A percentile compares a stretch with the other conserved stretches of the same genome.
Conservation (phyloP, 306 rosid species). For the Cucumis sativus region Cucumber_9930_V3 NC_026659.2:1790501-1791000, state of each 20-base stretch:
- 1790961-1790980: slow-evolving; percentile 12
- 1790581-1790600: slow-evolving; percentile 48
- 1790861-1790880: not conserved
- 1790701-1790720: slow-evolving; percentile 13
- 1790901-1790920: slow-evolving; percentile 2
- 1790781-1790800: slow-evolving; percentile 42
- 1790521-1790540: slow-evolving; percentile 49
- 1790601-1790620: slow-evolving; percentile 42
- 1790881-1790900: not conserved
- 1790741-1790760: slow-evolving; percentile 31
- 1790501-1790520: slow-evolving; percentile 73
- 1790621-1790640: slow-evolving; percentile 44
- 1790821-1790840: slow-evolving; percentile 23
- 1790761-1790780: slow-evolving; percentile 53
- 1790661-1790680: slow-evolving; percentile 54
- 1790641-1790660: slow-evolving; percentile 53
- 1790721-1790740: slow-evolving; percentile 4
- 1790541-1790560: slow-evolving; percentile 51
- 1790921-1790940: slow-evolving; percentile 12
- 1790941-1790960: slow-evolving; percentile 20
- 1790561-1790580: slow-evolving; percentile 15
- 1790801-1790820: slow-evolving; percentile 35
- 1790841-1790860: not conserved
- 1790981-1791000: slow-evolving; percentile 77
- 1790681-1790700: slow-evolving; percentile 4